A percentile compares a stretch with the other conserved stretches of the same genome.
Conservation (phyloP, 768 basidiomycete species). For the Naganishia kalamii region DNA sequence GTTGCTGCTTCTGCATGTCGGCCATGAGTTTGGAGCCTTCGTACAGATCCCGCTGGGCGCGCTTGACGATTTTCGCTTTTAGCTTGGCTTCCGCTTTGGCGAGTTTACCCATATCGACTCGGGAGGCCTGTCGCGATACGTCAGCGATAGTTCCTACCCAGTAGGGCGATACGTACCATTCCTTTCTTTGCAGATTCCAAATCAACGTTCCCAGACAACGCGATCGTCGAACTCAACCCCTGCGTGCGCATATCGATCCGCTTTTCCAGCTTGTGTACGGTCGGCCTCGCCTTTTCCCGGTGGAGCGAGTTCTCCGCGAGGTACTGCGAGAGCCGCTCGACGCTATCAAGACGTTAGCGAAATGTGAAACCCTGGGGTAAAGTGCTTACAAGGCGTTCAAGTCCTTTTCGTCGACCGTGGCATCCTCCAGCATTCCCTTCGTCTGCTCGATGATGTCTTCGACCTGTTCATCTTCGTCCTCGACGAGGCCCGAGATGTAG, state of each 20-base stretch:
- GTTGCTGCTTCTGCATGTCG: slow-evolving; percentile 89
- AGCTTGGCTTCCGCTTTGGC: slow-evolving; percentile 91
- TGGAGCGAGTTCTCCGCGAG: slow-evolving; percentile 41
- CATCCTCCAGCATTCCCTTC: slow-evolving; percentile 43
- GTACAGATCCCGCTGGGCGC: slow-evolving; percentile 80
- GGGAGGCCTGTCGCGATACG: slow-evolving; percentile 32
- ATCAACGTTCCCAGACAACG: slow-evolving; percentile 46
- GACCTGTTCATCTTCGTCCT: slow-evolving; percentile 48
- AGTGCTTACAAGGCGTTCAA: slow-evolving; percentile 45
- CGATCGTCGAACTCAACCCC: slow-evolving; percentile 42
- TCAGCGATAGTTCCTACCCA: not conserved
- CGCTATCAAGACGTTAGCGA: slow-evolving; percentile 29
- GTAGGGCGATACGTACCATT: slow-evolving; percentile 25
- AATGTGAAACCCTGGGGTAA: not conserved
- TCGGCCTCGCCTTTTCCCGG: slow-evolving; percentile 30
- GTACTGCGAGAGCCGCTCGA: slow-evolving; percentile 40
- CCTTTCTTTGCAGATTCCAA: slow-evolving; percentile 46
- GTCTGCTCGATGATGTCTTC: slow-evolving; percentile 47
- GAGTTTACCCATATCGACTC: slow-evolving; percentile 47
- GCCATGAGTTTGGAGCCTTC: slow-evolving; percentile 86
- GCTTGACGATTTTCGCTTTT: slow-evolving; percentile 90
- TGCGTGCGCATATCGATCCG: slow-evolving; percentile 46
- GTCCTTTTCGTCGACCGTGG: slow-evolving; percentile 29
- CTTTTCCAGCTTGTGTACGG: slow-evolving; percentile 41
- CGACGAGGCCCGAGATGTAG: slow-evolving; percentile 47